phyloP scores from a whole-genome alignment of 1,284 basidiomycete genomes.

The Apiotrichum siamense region DNA sequence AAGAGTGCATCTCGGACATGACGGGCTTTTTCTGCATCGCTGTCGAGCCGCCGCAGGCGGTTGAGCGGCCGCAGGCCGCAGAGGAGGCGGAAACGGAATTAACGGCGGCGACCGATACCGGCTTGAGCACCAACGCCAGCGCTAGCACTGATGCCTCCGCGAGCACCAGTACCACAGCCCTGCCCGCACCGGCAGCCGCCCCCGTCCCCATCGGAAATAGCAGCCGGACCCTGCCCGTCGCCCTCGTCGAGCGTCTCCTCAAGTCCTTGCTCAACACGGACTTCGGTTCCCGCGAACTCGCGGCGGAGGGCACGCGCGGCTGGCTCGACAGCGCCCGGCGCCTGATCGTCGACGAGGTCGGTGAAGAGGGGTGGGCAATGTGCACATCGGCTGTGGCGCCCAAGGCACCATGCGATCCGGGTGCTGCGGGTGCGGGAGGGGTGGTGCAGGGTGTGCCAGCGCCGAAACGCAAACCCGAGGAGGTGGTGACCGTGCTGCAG shows the following conservation, averaged over 20 bases:
- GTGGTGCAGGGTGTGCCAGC: conserved; percentile 3
- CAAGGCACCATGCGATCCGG: too few relatives aligned
- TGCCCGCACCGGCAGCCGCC: too few relatives aligned
- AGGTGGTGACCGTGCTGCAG: conserved; percentile 46
- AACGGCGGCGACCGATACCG: not conserved
- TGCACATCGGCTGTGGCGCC: conserved; percentile 20
- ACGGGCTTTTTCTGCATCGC: conserved; percentile 73
- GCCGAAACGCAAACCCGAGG: conserved; percentile 21
- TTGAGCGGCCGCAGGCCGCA: not conserved
- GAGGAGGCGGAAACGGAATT: too few relatives aligned
- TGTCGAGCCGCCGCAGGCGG: not conserved
- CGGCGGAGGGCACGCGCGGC: conserved; percentile 61
- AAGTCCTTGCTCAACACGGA: conserved; percentile 67
- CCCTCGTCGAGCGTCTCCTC: conserved; percentile 63
- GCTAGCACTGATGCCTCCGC: too few relatives aligned
- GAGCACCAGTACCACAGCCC: too few relatives aligned
- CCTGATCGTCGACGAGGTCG: conserved; percentile 37
- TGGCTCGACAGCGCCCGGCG: conserved; percentile 57
- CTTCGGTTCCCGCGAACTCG: conserved; percentile 62
- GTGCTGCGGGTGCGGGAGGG: too few relatives aligned
- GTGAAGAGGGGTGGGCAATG: conserved; percentile 24
- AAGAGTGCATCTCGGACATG: conserved; percentile 79
- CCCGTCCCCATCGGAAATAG: too few relatives aligned
- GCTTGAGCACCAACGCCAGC: too few relatives aligned
- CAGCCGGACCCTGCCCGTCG: conserved; percentile 55